These are phyloP conservation scores for Chloris gayana DNA, from an alignment of 176 grass and related monocot species.

Conservation along the genomic window DNA sequence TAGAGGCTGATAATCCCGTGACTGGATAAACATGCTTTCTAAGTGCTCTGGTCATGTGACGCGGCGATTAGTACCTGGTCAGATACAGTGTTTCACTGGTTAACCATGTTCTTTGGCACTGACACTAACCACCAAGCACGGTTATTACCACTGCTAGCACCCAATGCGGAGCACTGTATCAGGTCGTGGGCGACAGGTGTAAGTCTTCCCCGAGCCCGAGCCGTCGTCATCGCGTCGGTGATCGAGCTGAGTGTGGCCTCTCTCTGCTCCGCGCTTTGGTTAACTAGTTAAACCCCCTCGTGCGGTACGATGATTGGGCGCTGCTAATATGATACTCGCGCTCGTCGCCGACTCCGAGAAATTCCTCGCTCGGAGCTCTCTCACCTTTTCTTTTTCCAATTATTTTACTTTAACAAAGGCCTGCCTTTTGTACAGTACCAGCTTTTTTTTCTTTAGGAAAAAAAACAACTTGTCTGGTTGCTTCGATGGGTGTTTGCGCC, in stretches of 20 bases:
- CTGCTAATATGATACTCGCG: background rate
- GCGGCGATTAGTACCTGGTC: too few species aligned
- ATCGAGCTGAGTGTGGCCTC: background rate
- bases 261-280: too few species aligned
- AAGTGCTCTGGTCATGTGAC: background rate
- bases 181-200: slow-evolving; percentile 28
- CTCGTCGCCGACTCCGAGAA: slow-evolving; percentile 32
- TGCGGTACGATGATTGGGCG: slow-evolving; percentile 42
- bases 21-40: background rate
- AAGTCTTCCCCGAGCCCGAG: slow-evolving; percentile 35
- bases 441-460: too few species aligned
- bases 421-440: background rate
- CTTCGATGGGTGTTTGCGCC: slow-evolving; percentile 17
- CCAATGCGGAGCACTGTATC: background rate
- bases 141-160: slow-evolving; percentile 28
- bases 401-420: slow-evolving; percentile 24
- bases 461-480: background rate
- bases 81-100: background rate
- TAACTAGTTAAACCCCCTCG: slow-evolving; percentile 26
- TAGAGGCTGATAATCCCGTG: too few species aligned
- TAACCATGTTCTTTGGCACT: background rate
- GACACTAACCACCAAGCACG: background rate
- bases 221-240: slow-evolving; percentile 33
- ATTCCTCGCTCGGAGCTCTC: slow-evolving; percentile 26
- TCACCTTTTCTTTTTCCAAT: background rate